Conservation (phyloP, 768 basidiomycete species). For the Boletus pseudo-olivaceus region DNA sequence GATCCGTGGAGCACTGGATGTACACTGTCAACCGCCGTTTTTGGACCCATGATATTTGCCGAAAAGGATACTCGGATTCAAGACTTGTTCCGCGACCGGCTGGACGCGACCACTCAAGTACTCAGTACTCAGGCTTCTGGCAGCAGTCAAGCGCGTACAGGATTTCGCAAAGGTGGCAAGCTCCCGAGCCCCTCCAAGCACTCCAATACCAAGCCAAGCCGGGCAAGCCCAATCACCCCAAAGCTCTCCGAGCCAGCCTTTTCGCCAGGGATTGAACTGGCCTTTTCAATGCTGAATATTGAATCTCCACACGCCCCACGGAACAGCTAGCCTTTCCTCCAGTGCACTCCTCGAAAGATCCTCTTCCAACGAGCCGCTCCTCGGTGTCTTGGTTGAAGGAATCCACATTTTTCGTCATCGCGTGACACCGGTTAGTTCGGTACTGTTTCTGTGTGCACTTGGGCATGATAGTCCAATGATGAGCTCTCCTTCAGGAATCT, state of each 20-base stretch:
- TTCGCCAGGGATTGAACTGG: conserved; percentile 17
- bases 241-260: conserved; percentile 62
- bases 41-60: too few species aligned
- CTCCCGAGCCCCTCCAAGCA: conserved; percentile 45
- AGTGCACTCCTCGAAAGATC: conserved; percentile 28
- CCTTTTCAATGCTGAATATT: conserved; percentile 43
- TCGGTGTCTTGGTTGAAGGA: conserved; percentile 52
- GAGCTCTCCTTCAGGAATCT: conserved; percentile 59
- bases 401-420: conserved; percentile 57
- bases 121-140: too few species aligned
- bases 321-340: conserved; percentile 41
- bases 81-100: too few species aligned
- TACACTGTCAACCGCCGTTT: too few species aligned
- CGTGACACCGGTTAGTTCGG: conserved; percentile 54
- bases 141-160: not conserved
- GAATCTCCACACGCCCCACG: conserved; percentile 60
- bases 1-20: too few species aligned
- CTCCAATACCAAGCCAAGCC: conserved; percentile 56
- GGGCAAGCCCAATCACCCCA: conserved; percentile 45
- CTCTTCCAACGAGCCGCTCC: conserved; percentile 32
- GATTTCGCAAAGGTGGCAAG: conserved; percentile 21
- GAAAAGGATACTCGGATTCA: too few species aligned
- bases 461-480: conserved; percentile 68
- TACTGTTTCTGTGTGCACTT: conserved; percentile 62
- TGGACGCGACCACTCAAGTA: too few species aligned